These are phyloP conservation scores for Parastagonospora nodorum DNA, from an alignment of 2,329 filamentous ascomycete genomes.

Conservation along the genomic window DNA sequence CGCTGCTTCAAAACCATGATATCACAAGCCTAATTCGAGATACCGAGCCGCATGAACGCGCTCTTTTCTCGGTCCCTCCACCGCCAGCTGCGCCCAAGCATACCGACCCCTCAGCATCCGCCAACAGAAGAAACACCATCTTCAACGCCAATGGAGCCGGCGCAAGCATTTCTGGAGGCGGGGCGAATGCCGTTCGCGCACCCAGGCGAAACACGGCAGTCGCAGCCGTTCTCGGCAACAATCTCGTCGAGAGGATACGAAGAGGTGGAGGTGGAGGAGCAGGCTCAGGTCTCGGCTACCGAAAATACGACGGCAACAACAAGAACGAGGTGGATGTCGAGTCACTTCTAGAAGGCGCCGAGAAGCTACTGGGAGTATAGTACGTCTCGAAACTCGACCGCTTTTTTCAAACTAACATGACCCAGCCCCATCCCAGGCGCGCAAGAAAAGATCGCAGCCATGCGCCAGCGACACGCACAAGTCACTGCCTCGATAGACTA, in stretches of 20 bases:
- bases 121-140: slow-evolving; percentile 55
- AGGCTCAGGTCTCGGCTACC: slow-evolving; percentile 53
- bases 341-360: slow-evolving; percentile 80
- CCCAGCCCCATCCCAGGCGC: slow-evolving; percentile 75
- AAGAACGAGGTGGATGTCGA: slow-evolving; percentile 84
- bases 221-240: slow-evolving; percentile 83
- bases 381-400: slow-evolving; percentile 43
- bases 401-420: slow-evolving; percentile 8
- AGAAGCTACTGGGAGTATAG: slow-evolving; percentile 90
- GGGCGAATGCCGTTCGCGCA: slow-evolving; percentile 53
- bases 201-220: slow-evolving; percentile 80
- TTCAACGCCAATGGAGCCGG: slow-evolving; percentile 47
- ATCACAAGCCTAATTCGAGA: slow-evolving; percentile 95
- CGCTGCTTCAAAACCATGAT: slow-evolving; percentile 83
- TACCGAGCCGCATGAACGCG: slow-evolving; percentile 91
- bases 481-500: slow-evolving; percentile 75
- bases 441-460: slow-evolving; percentile 71
- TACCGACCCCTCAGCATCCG: slow-evolving; percentile 50
- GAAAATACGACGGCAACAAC: slow-evolving; percentile 49
- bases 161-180: slow-evolving; percentile 43
- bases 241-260: slow-evolving; percentile 81
- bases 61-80: slow-evolving; percentile 88
- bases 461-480: slow-evolving; percentile 73
- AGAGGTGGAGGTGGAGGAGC: slow-evolving; percentile 62
- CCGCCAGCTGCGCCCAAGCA: slow-evolving; percentile 58